These are phyloP conservation scores for Claviceps monticola DNA, from an alignment of 2,329 filamentous ascomycete genomes.

Conservation along the genomic window DNA sequence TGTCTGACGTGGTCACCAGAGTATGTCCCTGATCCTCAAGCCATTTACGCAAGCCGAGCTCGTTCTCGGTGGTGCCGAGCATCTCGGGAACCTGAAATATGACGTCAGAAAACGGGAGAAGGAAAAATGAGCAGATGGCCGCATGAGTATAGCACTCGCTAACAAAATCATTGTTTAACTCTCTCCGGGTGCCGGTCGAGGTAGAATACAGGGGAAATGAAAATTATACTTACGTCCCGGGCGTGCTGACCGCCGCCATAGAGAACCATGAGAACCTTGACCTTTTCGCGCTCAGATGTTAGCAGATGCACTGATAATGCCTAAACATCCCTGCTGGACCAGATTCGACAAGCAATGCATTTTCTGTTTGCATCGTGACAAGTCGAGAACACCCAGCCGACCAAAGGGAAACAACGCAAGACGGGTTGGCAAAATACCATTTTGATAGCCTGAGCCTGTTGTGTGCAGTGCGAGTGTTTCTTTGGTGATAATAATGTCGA, in stretches of 20 bases:
- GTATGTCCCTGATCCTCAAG: constrained; percentile 95
- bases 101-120: neutral
- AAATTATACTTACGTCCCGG: constrained; percentile 49
- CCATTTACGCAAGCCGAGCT: constrained; percentile 95
- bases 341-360: constrained; percentile 10
- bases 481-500: neutral
- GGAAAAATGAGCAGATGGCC: neutral
- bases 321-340: constrained; percentile 25
- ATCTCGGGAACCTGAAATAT: constrained; percentile 53
- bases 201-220: neutral
- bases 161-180: neutral
- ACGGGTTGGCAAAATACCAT: constrained; percentile 20
- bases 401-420: constrained; percentile 12
- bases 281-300: constrained; percentile 43
- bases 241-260: constrained; percentile 90
- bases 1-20: constrained; percentile 92
- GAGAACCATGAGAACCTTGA: constrained; percentile 87
- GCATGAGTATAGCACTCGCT: neutral
- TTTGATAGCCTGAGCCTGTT: constrained; percentile 3
- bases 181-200: neutral
- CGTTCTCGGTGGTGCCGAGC: constrained; percentile 93
- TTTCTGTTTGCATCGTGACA: constrained; percentile 5
- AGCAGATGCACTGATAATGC: constrained; percentile 35
- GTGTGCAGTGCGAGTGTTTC: neutral
- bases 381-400: constrained; percentile 14